Percentiles rank a stretch among this genome's conserved stretches.
These are phyloP conservation scores for Capsicum pubescens DNA, from an alignment of 257 asterid species.

Conservation along the genomic window DNA sequence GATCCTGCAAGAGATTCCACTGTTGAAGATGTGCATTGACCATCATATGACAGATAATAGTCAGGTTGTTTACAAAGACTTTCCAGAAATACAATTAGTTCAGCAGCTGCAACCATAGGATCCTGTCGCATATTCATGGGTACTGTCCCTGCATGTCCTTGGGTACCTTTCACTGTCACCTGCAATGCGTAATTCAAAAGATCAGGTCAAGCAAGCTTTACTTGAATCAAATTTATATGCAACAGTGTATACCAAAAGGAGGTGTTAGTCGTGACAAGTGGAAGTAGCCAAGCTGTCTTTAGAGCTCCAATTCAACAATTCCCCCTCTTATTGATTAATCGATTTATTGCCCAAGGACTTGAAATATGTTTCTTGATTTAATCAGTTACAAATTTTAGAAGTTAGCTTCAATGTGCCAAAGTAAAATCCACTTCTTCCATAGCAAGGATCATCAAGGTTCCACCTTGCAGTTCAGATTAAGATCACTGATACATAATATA, in stretches of 20 bases:
- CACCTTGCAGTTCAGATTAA: background rate
- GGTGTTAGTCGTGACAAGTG: background rate
- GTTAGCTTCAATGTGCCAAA: background rate
- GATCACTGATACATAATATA: background rate
- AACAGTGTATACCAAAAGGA: background rate
- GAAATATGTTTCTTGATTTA: background rate
- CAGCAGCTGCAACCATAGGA: slow-evolving; percentile 98
- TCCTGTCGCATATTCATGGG: slow-evolving; percentile 96
- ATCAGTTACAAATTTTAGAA: background rate
- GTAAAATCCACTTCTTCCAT: background rate
- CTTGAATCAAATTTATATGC: background rate
- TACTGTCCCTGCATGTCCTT: slow-evolving; percentile 99
- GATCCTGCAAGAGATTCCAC: slow-evolving; percentile 80
- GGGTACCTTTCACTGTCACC: slow-evolving; percentile 95
- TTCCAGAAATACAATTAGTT: slow-evolving; percentile 78
- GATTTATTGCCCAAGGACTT: background rate
- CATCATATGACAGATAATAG: slow-evolving; percentile 73
- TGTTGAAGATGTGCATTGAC: slow-evolving; percentile 66
- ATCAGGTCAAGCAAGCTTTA: background rate
- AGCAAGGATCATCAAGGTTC: slow-evolving; percentile 17
- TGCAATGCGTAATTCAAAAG: slow-evolving; percentile 38
- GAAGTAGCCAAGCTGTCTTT: slow-evolving; percentile 13
- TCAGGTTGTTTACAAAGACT: slow-evolving; percentile 86
- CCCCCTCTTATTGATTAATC: background rate
- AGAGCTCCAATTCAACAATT: background rate